Conservation (phyloP, 441 rosid species). For the Eutrema salsugineum region DNA sequence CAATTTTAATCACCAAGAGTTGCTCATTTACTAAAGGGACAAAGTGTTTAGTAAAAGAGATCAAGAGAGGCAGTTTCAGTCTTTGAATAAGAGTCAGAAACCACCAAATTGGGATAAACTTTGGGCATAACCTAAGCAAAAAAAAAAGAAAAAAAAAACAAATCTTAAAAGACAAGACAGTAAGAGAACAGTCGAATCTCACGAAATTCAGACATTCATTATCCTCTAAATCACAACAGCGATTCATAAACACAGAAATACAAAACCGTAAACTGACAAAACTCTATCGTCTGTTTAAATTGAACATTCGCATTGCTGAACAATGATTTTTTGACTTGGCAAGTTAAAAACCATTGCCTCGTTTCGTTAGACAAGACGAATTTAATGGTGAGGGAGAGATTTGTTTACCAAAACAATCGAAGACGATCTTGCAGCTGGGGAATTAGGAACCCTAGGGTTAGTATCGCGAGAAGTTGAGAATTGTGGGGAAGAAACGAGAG, state of each 20-base stretch:
- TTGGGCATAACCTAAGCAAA: not conserved
- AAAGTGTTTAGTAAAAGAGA: not conserved
- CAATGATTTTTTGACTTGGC: not conserved
- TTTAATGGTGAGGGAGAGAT: not conserved
- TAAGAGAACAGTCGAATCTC: not conserved
- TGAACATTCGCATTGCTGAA: not conserved
- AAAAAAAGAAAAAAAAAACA: no score
- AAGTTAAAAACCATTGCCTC: not conserved
- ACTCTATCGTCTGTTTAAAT: not conserved
- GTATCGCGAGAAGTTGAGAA: not conserved
- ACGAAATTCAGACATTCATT: not conserved
- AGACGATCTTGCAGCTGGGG: not conserved
- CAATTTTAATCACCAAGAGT: not conserved
- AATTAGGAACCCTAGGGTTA: not conserved
- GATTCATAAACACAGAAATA: no score
- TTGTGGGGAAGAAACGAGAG: slow-evolving; percentile 19
- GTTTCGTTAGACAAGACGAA: not conserved
- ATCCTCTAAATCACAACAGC: not conserved
- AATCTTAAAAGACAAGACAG: not conserved
- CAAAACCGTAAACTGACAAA: not conserved
- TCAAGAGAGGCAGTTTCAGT: not conserved
- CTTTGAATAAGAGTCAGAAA: not conserved
- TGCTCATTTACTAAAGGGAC: not conserved
- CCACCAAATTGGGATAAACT: not conserved
- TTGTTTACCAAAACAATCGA: not conserved